Evolutionary conservation across 495 filamentous ascomycete species (phyloP).

Genomic region (Aspergillus saccharolyticus): DNA sequence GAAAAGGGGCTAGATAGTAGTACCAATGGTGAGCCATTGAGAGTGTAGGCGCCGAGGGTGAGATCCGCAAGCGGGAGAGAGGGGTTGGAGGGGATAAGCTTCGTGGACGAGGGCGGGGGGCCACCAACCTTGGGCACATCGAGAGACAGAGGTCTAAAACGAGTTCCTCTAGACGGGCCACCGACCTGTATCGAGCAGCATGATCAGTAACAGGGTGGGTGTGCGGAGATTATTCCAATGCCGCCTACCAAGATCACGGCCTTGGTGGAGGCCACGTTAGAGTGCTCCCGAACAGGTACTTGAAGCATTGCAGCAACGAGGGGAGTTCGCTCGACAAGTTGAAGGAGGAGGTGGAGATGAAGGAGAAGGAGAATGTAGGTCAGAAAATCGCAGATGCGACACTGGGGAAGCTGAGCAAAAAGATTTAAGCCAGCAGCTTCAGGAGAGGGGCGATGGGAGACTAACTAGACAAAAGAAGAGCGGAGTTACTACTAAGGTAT

Average conservation of each 20-base stretch:
- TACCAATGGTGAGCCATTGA: conserved; percentile 6
- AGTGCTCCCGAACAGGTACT: conserved; percentile 42
- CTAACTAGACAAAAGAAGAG: background rate
- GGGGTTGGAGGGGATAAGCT: background rate
- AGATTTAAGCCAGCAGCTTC: background rate
- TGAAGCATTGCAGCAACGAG: conserved; percentile 39
- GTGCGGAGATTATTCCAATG: background rate
- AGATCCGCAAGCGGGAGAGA: background rate
- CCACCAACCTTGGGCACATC: conserved; percentile 87
- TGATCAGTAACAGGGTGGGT: conserved; percentile 5
- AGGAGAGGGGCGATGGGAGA: background rate
- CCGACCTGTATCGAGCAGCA: conserved; percentile 60
- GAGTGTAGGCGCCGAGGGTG: conserved; percentile 17
- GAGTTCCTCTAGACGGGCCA: conserved; percentile 88
- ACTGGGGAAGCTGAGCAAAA: background rate
- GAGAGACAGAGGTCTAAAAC: conserved; percentile 92
- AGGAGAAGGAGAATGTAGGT: background rate
- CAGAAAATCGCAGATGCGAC: background rate
- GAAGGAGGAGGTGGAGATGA: conserved; percentile 2
- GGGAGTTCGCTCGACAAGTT: conserved; percentile 5
- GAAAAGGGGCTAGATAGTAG: conserved; percentile 75
- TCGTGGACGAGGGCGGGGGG: conserved; percentile 5
- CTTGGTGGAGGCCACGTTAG: conserved; percentile 56
- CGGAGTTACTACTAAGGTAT: background rate
- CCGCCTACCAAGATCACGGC: conserved; percentile 61